Evolutionary conservation across 192 early-diverging fungal genomes (phyloP), one percentile per base, ranked within the genome.

Genomic region (Spizellomyces punctatus): DNA sequence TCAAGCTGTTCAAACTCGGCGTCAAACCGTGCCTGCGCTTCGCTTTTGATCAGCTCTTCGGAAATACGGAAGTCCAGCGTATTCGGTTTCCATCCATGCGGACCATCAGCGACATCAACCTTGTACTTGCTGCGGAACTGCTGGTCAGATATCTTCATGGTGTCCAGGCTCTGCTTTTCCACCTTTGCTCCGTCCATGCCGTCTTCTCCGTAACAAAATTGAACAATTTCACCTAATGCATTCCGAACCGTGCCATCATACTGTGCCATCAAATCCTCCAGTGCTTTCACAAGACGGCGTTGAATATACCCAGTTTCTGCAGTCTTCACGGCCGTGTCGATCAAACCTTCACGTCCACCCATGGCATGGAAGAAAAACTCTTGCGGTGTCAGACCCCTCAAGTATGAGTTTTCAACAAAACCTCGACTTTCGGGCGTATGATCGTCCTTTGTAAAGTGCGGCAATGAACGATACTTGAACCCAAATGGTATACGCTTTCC

Each of bases 321-420:
- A 16, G 96, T 86, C 83, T 99, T 98, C 67, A 99, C 96, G 74
- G 97, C 97, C 27, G 97, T 99, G 82, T 99, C 97, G 75, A 97
- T 98, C 79, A 99, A 81, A 83, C 97, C 97, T 89, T 99, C 97
- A 85, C 97, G 94, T 74, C 97, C 97, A 85, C 95, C 96, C 96
- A 98, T 98, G 19, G 96, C 95, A 79, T 99, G 97, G 90, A 99
- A 99, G 76, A 93, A 99, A 83, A 98, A 99, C 85, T 99, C 97
- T 73, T 94, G 93, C 17, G 97, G 97, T 17, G 94, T 96, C 76
- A 99, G 76, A 12, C 97, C 97, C 66, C 93, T 87, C 43, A 95
- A 79, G 72, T 94, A 95, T 21, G 91, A 93, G 74, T 94, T 94
- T 79, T 93, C 91, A 4, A 95, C 94, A 75, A 95, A 95, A 21